phyloP scores from a whole-genome alignment of 2,329 filamentous ascomycete genomes.

The Monilinia fructicola region DNA sequence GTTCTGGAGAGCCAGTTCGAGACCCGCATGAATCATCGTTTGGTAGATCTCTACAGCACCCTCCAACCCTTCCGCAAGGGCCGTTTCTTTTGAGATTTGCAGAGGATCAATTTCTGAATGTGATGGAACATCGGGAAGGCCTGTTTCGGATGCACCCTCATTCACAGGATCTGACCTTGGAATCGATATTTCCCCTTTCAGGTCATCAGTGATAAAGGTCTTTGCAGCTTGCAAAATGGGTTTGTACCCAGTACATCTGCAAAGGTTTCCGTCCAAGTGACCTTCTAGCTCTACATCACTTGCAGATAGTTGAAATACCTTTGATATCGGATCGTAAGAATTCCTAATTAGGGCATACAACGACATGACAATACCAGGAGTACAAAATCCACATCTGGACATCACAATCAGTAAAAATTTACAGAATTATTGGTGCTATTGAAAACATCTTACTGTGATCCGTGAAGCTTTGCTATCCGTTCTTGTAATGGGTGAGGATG shows the following conservation, averaged over 20 bases:
- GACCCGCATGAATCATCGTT: slow-evolving; percentile 42
- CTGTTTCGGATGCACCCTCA: slow-evolving; percentile 42
- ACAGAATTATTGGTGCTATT: neutral
- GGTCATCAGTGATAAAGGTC: slow-evolving; percentile 62
- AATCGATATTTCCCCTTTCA: slow-evolving; percentile 52
- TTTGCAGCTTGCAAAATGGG: slow-evolving; percentile 93
- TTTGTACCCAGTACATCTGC: slow-evolving; percentile 89
- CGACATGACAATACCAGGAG: slow-evolving; percentile 95
- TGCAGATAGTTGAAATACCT: slow-evolving; percentile 49
- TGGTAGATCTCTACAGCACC: slow-evolving; percentile 69
- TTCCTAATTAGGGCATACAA: slow-evolving; percentile 89
- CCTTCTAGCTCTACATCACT: slow-evolving; percentile 78
- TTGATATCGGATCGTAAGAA: slow-evolving; percentile 59
- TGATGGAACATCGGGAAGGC: slow-evolving; percentile 29
- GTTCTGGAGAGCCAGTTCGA: slow-evolving; percentile 20
- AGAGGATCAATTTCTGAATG: slow-evolving; percentile 29
- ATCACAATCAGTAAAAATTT: neutral
- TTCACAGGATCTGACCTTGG: slow-evolving; percentile 60
- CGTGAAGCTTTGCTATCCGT: slow-evolving; percentile 83
- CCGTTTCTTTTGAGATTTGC: slow-evolving; percentile 16
- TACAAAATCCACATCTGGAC: slow-evolving; percentile 65
- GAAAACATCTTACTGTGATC: slow-evolving; percentile 69
- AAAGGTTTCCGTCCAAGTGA: slow-evolving; percentile 89
- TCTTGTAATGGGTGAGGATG: slow-evolving; percentile 86
- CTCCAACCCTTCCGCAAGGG: slow-evolving; percentile 41